A percentile compares a stretch with the other conserved stretches of the same genome.
These are phyloP conservation scores for Saccharomycopsis sp. DNA, from an alignment of 805 yeast species.

Conservation along the genomic window DNA sequence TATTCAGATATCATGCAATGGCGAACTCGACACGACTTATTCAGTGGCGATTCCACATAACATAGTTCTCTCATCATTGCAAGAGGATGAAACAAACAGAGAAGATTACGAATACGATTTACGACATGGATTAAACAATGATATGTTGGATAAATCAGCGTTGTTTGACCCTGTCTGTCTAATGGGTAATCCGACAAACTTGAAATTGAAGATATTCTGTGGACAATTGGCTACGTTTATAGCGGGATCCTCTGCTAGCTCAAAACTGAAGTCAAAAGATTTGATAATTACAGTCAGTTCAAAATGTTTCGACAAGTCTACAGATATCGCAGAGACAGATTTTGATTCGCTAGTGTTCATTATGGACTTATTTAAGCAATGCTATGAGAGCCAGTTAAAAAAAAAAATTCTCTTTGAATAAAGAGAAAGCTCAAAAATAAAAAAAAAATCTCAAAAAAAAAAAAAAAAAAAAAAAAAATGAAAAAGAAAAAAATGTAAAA, in stretches of 20 bases:
- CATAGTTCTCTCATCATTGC: slow-evolving; percentile 12
- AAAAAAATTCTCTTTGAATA: too few relatives aligned
- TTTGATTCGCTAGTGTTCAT: slow-evolving; percentile 41
- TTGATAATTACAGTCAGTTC: slow-evolving; percentile 40
- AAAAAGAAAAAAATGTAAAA: not conserved
- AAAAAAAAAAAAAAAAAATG: not conserved
- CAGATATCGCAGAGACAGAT: slow-evolving; percentile 31
- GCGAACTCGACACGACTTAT: slow-evolving; percentile 44
- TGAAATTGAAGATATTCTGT: slow-evolving; percentile 42
- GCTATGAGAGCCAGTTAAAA: slow-evolving; percentile 23
- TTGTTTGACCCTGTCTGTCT: slow-evolving; percentile 41
- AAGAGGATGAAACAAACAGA: slow-evolving; percentile 13
- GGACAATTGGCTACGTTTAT: slow-evolving; percentile 32
- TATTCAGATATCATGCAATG: slow-evolving; percentile 35
- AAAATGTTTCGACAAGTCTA: slow-evolving; percentile 36
- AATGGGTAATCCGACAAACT: slow-evolving; percentile 41
- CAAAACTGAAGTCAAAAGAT: slow-evolving; percentile 18
- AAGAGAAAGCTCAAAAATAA: too few relatives aligned
- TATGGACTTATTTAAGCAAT: slow-evolving; percentile 28
- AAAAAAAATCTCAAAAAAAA: slow-evolving; percentile 4
- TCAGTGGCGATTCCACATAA: slow-evolving; percentile 28
- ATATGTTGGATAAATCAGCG: slow-evolving; percentile 23
- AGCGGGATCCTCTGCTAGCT: slow-evolving; percentile 14
- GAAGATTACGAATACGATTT: slow-evolving; percentile 23
- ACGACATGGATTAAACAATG: slow-evolving; percentile 24